These are phyloP conservation scores for Claviceps digitariae DNA, from an alignment of 2,329 filamentous ascomycete species.

Conservation along the genomic window DNA sequence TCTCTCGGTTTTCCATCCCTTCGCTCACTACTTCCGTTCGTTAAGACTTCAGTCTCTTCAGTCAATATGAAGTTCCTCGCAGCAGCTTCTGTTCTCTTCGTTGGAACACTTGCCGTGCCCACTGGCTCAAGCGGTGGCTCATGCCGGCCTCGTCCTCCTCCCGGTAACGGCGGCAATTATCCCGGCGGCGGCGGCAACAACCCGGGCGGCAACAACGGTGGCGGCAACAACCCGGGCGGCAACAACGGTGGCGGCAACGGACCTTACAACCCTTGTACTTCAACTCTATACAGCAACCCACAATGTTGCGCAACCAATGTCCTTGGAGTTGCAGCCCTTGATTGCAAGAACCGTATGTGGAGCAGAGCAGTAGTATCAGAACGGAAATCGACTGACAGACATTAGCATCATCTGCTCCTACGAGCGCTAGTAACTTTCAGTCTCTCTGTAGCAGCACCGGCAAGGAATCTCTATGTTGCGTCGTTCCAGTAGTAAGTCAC, in stretches of 20 bases:
- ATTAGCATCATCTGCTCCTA: not conserved
- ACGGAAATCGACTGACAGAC: not conserved
- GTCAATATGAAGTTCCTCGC: constrained; percentile 9
- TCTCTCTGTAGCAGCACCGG: not conserved
- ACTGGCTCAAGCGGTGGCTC: constrained; percentile 1
- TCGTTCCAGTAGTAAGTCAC: not conserved
- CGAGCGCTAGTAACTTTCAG: not conserved
- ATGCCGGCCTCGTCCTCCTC: constrained; percentile 1
- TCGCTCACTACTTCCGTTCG: not conserved
- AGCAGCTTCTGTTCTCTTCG: constrained; percentile 7
- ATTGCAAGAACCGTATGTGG: constrained; percentile 7
- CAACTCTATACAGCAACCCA: constrained; percentile 5
- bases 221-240: not conserved
- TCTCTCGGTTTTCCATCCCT: not conserved
- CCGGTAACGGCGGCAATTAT: not conserved
- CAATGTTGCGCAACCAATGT: constrained; percentile 8
- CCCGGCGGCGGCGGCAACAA: not conserved
- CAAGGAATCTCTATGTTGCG: not conserved
- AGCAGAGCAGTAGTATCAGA: not conserved
- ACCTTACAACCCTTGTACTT: constrained; percentile 2
- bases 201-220: not conserved
- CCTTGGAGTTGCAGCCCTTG: constrained; percentile 6
- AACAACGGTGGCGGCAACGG: not conserved
- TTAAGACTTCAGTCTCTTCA: not conserved
- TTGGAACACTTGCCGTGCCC: constrained; percentile 9